A percentile compares a stretch with the other conserved stretches of the same genome.
phyloP scores from a whole-genome alignment of 495 filamentous ascomycete genomes.

The Haplographium delicatum region DNA sequence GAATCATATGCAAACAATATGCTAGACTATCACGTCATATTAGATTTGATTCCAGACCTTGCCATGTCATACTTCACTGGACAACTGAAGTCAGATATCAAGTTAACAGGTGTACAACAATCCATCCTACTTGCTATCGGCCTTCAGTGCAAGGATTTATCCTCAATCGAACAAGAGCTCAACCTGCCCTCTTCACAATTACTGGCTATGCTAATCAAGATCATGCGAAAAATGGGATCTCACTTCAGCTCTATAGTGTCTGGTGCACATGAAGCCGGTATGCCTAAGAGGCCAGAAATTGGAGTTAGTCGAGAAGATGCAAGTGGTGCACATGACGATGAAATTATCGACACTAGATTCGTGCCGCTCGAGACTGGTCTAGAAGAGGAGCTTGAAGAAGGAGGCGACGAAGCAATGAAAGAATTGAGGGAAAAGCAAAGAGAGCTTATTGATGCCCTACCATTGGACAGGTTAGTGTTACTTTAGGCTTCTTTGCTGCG shows the following conservation, averaged over 20 bases:
- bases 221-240: constrained; percentile 76
- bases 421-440: constrained; percentile 68
- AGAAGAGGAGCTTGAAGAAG: constrained; percentile 83
- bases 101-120: constrained; percentile 70
- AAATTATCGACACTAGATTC: constrained; percentile 55
- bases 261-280: constrained; percentile 61
- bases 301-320: constrained; percentile 52
- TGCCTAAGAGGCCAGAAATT: constrained; percentile 54
- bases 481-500: too few species aligned
- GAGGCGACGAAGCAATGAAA: constrained; percentile 65
- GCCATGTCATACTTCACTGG: constrained; percentile 79
- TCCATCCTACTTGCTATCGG: constrained; percentile 86
- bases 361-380: constrained; percentile 64
- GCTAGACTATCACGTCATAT: constrained; percentile 94
- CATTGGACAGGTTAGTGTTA: constrained; percentile 74
- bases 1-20: constrained; percentile 95
- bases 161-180: constrained; percentile 76
- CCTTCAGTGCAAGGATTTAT: constrained; percentile 79
- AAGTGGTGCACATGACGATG: constrained; percentile 52
- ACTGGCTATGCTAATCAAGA: constrained; percentile 94
- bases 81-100: constrained; percentile 58
- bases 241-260: constrained; percentile 72
- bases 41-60: constrained; percentile 83
- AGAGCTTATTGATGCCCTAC: constrained; percentile 81
- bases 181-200: constrained; percentile 69